Evolutionary conservation across 2,329 filamentous ascomycete genomes (phyloP).

Genomic region (Aspergillus felis): DNA sequence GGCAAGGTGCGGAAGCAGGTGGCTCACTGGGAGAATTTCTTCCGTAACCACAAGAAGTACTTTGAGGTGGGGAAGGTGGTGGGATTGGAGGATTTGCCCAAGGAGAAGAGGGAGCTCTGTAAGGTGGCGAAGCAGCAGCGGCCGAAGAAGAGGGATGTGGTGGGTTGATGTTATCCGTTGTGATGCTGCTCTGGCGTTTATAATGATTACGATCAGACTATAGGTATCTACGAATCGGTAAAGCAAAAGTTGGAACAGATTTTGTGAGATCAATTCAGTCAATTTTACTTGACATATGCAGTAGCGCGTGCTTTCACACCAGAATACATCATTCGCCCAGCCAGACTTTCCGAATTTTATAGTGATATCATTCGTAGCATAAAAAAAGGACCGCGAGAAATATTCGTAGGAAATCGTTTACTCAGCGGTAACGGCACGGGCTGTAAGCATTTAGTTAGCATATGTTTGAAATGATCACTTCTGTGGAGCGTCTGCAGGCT

Average conservation of each 20-base stretch:
- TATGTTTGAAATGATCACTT: background rate
- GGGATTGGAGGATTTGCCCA: conserved; percentile 34
- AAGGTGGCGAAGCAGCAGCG: conserved; percentile 63
- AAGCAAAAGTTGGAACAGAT: conserved; percentile 23
- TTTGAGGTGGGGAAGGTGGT: conserved; percentile 71
- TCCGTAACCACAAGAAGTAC: conserved; percentile 75
- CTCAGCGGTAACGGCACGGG: conserved; percentile 44
- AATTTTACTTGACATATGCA: conserved; percentile 31
- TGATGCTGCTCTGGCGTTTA: background rate
- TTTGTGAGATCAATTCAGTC: conserved; percentile 28
- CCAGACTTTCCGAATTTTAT: conserved; percentile 33
- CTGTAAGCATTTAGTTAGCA: conserved; percentile 21
- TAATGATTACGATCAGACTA: conserved; percentile 14
- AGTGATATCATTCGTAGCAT: conserved; percentile 39
- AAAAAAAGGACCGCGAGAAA: conserved; percentile 35
- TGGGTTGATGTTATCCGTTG: background rate
- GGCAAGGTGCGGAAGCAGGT: conserved; percentile 64
- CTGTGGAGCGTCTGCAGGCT: too few species aligned
- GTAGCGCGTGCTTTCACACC: conserved; percentile 28
- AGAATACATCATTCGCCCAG: conserved; percentile 35
- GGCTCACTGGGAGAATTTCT: conserved; percentile 80
- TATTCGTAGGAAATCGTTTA: conserved; percentile 34
- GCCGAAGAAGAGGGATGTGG: conserved; percentile 46
- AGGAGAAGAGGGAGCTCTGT: conserved; percentile 64
- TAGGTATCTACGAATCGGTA: conserved; percentile 6